These are phyloP conservation scores for Neurospora africana DNA, from an alignment of 495 filamentous ascomycete genomes.

Conservation along the genomic window DNA sequence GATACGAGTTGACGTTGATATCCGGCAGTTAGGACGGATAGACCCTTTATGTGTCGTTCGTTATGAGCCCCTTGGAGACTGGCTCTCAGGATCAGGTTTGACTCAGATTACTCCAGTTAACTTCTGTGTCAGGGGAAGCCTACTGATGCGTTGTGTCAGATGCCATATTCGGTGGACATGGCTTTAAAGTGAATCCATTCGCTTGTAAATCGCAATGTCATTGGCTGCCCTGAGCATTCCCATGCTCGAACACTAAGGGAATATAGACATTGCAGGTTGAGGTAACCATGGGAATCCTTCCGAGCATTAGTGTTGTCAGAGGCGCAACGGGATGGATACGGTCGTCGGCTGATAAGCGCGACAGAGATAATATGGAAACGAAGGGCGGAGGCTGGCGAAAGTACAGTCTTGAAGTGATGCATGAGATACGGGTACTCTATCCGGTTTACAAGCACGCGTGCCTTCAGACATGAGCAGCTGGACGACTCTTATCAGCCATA, in stretches of 20 bases:
- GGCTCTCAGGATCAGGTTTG: background rate
- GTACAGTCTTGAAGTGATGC: background rate
- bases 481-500: background rate
- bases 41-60: background rate
- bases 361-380: background rate
- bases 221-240: background rate
- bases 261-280: background rate
- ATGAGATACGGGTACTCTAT: background rate
- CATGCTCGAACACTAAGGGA: background rate
- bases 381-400: background rate
- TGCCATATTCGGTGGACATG: background rate
- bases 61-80: background rate
- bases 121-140: background rate
- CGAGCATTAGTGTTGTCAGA: background rate
- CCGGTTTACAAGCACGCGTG: background rate
- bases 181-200: background rate
- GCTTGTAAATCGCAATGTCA: background rate
- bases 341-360: background rate
- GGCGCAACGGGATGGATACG: background rate
- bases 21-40: background rate
- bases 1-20: background rate
- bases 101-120: background rate
- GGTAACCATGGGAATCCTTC: background rate
- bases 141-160: background rate
- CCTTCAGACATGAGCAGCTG: background rate